These are phyloP conservation scores for Scheffersomyces coipomensis DNA, from an alignment of 805 yeast species.

Conservation along the genomic window DNA sequence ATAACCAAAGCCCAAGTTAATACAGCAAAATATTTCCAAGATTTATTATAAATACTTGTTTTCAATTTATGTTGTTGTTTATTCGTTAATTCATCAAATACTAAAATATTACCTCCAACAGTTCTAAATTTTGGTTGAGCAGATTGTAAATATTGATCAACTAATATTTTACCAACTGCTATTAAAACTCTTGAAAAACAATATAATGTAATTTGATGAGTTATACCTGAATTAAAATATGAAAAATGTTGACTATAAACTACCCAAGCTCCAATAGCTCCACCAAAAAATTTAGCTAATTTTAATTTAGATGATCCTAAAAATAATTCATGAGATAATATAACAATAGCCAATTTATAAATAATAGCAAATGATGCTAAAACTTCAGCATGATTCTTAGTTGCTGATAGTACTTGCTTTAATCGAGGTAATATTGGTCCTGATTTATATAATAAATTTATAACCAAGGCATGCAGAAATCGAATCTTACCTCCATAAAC, in stretches of 20 bases:
- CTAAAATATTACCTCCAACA: conserved; percentile 8
- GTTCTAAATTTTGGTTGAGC: conserved; percentile 30
- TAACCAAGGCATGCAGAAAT: conserved; percentile 64
- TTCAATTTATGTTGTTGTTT: conserved; percentile 34
- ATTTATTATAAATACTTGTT: conserved; percentile 24
- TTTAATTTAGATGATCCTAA: conserved; percentile 29
- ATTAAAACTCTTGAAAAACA: conserved; percentile 67
- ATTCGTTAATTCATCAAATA: conserved; percentile 22
- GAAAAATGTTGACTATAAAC: conserved; percentile 45
- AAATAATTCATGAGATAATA: conserved; percentile 29
- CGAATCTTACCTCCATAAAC: conserved; percentile 63
- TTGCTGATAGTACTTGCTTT: conserved; percentile 46
- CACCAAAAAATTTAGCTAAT: conserved; percentile 36
- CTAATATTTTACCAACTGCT: conserved; percentile 56
- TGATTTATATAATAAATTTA: conserved; percentile 52
- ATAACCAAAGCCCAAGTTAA: conserved; percentile 72
- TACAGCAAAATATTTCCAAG: conserved; percentile 64
- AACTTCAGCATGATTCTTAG: conserved; percentile 54
- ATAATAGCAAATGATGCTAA: conserved; percentile 56
- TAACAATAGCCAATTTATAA: conserved; percentile 41
- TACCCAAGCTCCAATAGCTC: conserved; percentile 40
- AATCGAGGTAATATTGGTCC: conserved; percentile 50
- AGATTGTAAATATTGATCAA: conserved; percentile 36
- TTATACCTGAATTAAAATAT: conserved; percentile 47
- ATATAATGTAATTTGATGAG: conserved; percentile 75